These are phyloP conservation scores for Meira nashicola DNA, from an alignment of 1,284 basidiomycete genomes.

Conservation along the genomic window DNA sequence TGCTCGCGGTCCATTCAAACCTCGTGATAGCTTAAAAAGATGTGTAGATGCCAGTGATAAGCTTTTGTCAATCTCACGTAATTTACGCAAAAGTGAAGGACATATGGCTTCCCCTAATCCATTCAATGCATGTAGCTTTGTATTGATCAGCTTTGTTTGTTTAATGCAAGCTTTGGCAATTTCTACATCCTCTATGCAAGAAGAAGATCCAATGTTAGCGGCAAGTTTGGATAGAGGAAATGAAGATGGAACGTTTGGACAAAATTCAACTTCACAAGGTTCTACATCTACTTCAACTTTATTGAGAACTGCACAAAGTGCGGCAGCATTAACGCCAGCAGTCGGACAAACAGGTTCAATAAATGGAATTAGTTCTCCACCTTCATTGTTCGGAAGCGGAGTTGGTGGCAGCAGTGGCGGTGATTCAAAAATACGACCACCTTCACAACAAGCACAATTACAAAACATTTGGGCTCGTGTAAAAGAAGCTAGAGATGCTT, in stretches of 20 bases:
- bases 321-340: constrained; percentile 1
- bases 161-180: constrained; percentile 46
- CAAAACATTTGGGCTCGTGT: constrained; percentile 40
- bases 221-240: no score
- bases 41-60: constrained; percentile 42
- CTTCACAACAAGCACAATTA: constrained; percentile 11
- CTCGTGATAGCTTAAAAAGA: constrained; percentile 32
- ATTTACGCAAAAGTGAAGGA: constrained; percentile 22
- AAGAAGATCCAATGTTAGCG: neutral
- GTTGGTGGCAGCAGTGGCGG: neutral
- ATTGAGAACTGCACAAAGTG: constrained; percentile 13
- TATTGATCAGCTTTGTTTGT: constrained; percentile 44
- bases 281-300: neutral
- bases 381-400: neutral
- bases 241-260: neutral
- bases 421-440: neutral
- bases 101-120: constrained; percentile 37
- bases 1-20: constrained; percentile 39
- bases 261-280: neutral
- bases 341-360: neutral
- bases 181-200: constrained; percentile 1
- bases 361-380: neutral
- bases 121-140: constrained; percentile 45
- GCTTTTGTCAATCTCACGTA: constrained; percentile 35
- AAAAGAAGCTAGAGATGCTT: constrained; percentile 33